phyloP scores from a whole-genome alignment of 1,139 yeast genomes.

The Taphrina sp. region DNA sequence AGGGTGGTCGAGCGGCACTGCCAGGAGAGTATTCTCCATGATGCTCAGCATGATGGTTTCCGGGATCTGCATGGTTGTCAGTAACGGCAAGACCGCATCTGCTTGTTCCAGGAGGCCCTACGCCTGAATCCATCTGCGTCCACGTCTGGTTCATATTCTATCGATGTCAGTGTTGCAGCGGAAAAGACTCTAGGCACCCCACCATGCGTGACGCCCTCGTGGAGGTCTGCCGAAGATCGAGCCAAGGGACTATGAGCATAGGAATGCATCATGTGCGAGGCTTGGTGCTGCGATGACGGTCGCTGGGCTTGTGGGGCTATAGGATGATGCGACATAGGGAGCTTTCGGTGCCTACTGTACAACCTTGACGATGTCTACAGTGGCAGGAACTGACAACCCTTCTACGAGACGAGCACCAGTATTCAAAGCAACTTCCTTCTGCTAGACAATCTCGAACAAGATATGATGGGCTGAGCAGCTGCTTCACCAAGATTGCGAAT shows the following conservation, averaged over 20 bases:
- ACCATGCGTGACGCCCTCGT: constrained; percentile 22
- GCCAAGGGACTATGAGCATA: constrained; percentile 14
- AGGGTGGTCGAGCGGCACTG: constrained; percentile 15
- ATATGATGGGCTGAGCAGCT: no score
- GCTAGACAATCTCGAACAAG: no score
- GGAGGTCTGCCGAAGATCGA: constrained; percentile 10
- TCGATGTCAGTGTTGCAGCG: no score
- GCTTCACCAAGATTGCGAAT: no score
- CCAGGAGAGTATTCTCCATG: constrained; percentile 37
- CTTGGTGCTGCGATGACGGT: constrained; percentile 6
- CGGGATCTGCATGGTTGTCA: constrained; percentile 5
- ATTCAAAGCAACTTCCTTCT: no score
- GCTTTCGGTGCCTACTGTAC: no score
- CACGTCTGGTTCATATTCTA: constrained; percentile 30
- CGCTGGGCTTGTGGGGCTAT: constrained; percentile 16
- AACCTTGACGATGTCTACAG: no score
- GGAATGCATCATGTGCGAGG: constrained; percentile 11
- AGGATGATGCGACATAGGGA: constrained; percentile 11
- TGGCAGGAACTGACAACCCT: no score
- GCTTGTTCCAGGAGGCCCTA: background rate
- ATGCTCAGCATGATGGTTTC: constrained; percentile 28
- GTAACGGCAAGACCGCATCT: background rate
- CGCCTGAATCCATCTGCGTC: constrained; percentile 31
- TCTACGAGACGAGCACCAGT: no score
- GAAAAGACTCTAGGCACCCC: no score